Percentiles rank a stretch among this genome's conserved stretches.
Evolutionary conservation across 164 flowering plant genomes (phyloP).

Genomic region (Vitis labrusca): DNA sequence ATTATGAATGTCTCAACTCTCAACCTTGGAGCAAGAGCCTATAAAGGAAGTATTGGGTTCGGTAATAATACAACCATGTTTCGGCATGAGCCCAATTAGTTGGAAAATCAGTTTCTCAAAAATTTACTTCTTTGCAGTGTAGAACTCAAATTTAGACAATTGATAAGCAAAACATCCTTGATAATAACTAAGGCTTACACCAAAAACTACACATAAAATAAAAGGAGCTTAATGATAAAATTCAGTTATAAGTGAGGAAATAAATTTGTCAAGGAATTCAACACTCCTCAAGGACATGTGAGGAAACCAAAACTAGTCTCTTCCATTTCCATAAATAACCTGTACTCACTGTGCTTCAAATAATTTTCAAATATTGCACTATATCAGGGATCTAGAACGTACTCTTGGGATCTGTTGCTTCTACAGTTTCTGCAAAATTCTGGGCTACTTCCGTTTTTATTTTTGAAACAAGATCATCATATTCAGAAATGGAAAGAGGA

Average conservation of each 20-base stretch:
- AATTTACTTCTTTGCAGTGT: background rate
- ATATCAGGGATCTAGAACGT: background rate
- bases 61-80: too few species aligned
- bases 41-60: too few species aligned
- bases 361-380: background rate
- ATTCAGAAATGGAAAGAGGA: slow-evolving; percentile 15
- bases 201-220: background rate
- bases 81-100: background rate
- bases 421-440: background rate
- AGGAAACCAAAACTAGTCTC: background rate
- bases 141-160: background rate
- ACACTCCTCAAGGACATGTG: background rate
- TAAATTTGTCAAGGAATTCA: too few species aligned
- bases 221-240: too few species aligned
- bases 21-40: too few species aligned
- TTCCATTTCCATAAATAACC: background rate
- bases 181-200: background rate
- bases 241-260: too few species aligned
- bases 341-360: background rate
- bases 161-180: background rate
- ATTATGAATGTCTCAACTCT: too few species aligned
- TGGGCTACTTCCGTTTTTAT: slow-evolving; percentile 15
- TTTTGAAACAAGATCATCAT: slow-evolving; percentile 8
- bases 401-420: slow-evolving; percentile 4
- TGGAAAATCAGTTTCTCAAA: background rate